Percentiles rank a stretch among this genome's conserved stretches.
Evolutionary conservation across 2,329 filamentous ascomycete species (phyloP).

Genomic region (Aspergillus novoparasiticus): DNA sequence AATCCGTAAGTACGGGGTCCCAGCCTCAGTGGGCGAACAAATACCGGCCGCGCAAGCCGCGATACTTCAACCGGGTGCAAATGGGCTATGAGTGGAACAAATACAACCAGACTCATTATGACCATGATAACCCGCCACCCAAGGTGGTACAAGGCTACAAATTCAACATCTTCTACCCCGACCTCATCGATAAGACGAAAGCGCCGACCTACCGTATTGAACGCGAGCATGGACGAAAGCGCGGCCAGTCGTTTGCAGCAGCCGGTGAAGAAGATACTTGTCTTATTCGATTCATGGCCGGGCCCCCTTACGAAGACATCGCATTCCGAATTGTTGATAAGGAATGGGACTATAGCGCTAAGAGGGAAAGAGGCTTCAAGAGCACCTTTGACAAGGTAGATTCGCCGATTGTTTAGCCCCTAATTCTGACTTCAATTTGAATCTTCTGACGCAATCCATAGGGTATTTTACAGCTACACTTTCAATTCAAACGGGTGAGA

Average conservation of each 20-base stretch:
- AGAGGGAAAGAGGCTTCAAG: constrained; percentile 89
- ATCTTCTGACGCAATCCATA: constrained; percentile 37
- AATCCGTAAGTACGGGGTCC: constrained; percentile 66
- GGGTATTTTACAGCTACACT: constrained; percentile 95
- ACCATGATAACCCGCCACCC: constrained; percentile 95
- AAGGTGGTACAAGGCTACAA: constrained; percentile 99
- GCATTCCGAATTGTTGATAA: constrained; percentile 97
- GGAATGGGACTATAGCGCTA: constrained; percentile 98
- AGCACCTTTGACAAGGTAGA: constrained; percentile 96
- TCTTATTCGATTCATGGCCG: constrained; percentile 91
- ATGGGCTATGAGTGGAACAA: constrained; percentile 99
- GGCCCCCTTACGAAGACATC: constrained; percentile 93
- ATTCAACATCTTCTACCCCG: constrained; percentile 99
- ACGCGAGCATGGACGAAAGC: constrained; percentile 83
- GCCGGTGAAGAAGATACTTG: constrained; percentile 97
- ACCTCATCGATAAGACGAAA: constrained; percentile 91
- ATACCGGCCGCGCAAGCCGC: constrained; percentile 85
- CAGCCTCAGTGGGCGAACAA: constrained; percentile 80
- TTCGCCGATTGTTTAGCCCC: neutral
- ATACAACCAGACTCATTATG: constrained; percentile 99
- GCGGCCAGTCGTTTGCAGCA: constrained; percentile 88
- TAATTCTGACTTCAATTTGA: neutral
- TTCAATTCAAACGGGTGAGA: constrained; percentile 94
- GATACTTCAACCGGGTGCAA: constrained; percentile 96
- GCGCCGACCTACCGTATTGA: constrained; percentile 96